Conservation (phyloP, 2,329 filamentous ascomycete species). For the Myriosclerotinia duriaeana region DNA sequence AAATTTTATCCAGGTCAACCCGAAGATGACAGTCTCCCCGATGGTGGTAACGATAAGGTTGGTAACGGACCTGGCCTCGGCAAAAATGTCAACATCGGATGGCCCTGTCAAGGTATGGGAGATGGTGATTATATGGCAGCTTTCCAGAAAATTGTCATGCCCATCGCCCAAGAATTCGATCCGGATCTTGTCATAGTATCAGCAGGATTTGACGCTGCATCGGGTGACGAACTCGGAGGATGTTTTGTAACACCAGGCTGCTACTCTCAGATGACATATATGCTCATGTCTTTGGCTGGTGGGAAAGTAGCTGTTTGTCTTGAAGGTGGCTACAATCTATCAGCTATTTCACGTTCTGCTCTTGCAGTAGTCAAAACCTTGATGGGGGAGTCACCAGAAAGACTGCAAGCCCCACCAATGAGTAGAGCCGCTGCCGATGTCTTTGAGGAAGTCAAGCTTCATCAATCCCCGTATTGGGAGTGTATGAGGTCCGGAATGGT, state of each 20-base stretch:
- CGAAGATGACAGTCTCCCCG: slow-evolving; percentile 59
- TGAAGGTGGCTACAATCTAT: slow-evolving; percentile 93
- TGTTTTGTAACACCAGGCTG: slow-evolving; percentile 89
- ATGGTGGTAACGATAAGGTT: slow-evolving; percentile 61
- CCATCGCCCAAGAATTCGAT: slow-evolving; percentile 88
- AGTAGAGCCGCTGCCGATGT: slow-evolving; percentile 57
- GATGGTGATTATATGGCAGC: slow-evolving; percentile 96
- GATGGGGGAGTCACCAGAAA: slow-evolving; percentile 87
- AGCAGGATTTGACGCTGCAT: slow-evolving; percentile 92
- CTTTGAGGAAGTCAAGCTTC: slow-evolving; percentile 58
- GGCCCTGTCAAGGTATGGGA: slow-evolving; percentile 76
- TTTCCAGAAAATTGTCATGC: slow-evolving; percentile 95
- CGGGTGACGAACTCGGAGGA: slow-evolving; percentile 86
- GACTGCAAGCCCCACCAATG: slow-evolving; percentile 56
- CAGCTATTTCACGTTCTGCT: slow-evolving; percentile 88
- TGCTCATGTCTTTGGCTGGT: slow-evolving; percentile 91
- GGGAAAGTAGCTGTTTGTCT: slow-evolving; percentile 91
- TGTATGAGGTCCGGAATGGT: slow-evolving; percentile 74
- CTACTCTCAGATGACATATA: slow-evolving; percentile 98
- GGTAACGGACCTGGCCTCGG: slow-evolving; percentile 56
- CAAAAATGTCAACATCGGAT: slow-evolving; percentile 66
- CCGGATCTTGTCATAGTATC: slow-evolving; percentile 95
- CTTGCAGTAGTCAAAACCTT: slow-evolving; percentile 87
- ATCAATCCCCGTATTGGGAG: slow-evolving; percentile 76
- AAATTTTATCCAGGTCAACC: slow-evolving; percentile 77